Conservation (phyloP, 202 grass and related monocot genomes). For the Bolboschoenoplectus hybrid region DNA sequence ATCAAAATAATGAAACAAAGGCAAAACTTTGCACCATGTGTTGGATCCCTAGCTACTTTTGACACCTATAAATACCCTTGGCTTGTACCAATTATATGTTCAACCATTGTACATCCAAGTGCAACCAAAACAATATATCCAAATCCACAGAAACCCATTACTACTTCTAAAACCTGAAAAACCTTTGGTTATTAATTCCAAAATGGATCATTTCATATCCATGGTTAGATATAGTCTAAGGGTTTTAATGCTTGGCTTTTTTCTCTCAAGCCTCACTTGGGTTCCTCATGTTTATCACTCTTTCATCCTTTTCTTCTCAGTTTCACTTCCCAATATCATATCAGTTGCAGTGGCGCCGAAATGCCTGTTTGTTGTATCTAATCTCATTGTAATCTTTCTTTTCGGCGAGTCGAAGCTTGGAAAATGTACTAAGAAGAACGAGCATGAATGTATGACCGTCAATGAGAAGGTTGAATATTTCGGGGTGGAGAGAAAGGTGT, state of each 20-base stretch:
- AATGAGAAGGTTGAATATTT: neutral
- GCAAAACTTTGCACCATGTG: constrained; percentile 29
- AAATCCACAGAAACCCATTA: constrained; percentile 23
- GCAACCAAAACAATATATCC: constrained; percentile 22
- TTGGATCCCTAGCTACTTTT: constrained; percentile 15
- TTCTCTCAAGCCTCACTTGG: constrained; percentile 45
- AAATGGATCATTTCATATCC: constrained; percentile 31
- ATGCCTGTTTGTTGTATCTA: constrained; percentile 69
- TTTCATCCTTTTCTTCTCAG: constrained; percentile 42
- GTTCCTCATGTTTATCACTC: constrained; percentile 42
- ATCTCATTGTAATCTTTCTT: constrained; percentile 72
- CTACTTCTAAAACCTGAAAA: neutral
- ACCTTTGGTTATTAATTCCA: neutral
- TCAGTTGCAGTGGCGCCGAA: constrained; percentile 42
- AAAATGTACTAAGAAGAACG: neutral
- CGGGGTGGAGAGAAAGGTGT: neutral
- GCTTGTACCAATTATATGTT: constrained; percentile 3
- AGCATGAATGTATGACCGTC: neutral
- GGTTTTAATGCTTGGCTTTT: constrained; percentile 23
- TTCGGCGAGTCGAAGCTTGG: constrained; percentile 54
- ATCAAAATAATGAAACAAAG: constrained; percentile 26
- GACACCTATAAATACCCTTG: constrained; percentile 28
- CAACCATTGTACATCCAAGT: neutral
- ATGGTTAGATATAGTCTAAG: constrained; percentile 26
- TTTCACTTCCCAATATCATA: constrained; percentile 44